A percentile compares a stretch with the other conserved stretches of the same genome.
These are phyloP conservation scores for Drechslera avenae DNA, from an alignment of 2,329 filamentous ascomycete genomes.

Conservation along the genomic window DNA sequence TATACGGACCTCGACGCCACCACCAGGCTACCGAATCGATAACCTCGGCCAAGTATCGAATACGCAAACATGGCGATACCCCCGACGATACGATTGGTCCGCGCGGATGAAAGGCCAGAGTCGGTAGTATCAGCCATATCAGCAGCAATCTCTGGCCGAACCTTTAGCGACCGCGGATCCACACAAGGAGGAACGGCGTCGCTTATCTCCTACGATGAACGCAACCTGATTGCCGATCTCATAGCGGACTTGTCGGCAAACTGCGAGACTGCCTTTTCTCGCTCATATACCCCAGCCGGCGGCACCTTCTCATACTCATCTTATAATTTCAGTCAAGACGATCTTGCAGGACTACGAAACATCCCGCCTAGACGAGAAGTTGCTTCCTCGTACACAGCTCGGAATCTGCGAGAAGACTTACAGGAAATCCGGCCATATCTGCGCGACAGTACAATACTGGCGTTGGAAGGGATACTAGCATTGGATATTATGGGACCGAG, in stretches of 20 bases:
- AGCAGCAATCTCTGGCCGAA: neutral
- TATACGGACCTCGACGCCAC: conserved; percentile 10
- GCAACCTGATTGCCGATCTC: conserved; percentile 21
- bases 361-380: conserved; percentile 3
- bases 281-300: conserved; percentile 12
- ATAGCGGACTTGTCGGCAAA: conserved; percentile 25
- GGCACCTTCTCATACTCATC: conserved; percentile 11
- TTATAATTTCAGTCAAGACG: conserved; percentile 2
- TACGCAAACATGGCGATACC: too few species aligned
- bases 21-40: conserved; percentile 3
- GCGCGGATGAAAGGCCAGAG: too few species aligned
- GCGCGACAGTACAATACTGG: conserved; percentile 8
- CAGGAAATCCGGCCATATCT: conserved; percentile 12
- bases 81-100: too few species aligned
- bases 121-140: neutral
- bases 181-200: neutral
- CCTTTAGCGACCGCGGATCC: neutral
- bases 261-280: conserved; percentile 20
- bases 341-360: conserved; percentile 7
- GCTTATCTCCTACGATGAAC: conserved; percentile 6
- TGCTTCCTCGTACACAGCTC: conserved; percentile 10
- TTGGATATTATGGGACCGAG: conserved; percentile 9
- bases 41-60: conserved; percentile 1
- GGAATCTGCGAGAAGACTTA: conserved; percentile 13
- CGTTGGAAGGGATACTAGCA: conserved; percentile 12